These are phyloP conservation scores for Middelhovenomyces tepae DNA, from an alignment of 805 yeast species.

Conservation along the genomic window DNA sequence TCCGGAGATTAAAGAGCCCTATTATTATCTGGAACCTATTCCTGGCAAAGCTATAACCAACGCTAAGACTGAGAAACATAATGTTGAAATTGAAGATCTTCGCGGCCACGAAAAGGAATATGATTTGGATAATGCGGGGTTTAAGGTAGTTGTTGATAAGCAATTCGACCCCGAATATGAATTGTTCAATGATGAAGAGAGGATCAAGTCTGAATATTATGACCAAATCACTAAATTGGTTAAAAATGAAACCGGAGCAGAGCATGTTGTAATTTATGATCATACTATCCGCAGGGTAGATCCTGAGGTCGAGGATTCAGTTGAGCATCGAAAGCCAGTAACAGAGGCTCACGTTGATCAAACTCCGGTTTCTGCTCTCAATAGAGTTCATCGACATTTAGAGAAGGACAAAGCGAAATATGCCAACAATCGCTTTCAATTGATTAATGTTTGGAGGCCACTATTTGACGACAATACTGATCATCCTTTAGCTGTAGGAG, in stretches of 20 bases:
- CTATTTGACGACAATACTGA: conserved; percentile 14
- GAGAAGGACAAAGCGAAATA: conserved; percentile 16
- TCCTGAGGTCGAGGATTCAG: conserved; percentile 6
- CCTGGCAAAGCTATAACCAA: too few species aligned
- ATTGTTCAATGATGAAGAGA: conserved; percentile 13
- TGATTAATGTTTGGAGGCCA: conserved; percentile 22
- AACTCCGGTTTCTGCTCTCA: conserved; percentile 16
- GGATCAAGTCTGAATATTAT: conserved; percentile 15
- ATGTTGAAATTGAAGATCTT: background rate
- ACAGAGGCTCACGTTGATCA: conserved; percentile 18
- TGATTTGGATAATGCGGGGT: conserved; percentile 6
- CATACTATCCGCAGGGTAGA: conserved; percentile 15
- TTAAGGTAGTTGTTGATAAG: conserved; percentile 5
- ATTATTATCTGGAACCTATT: too few species aligned
- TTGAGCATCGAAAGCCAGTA: conserved; percentile 18
- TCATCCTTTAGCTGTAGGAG: conserved; percentile 19
- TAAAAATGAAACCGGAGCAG: conserved; percentile 17
- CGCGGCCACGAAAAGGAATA: too few species aligned
- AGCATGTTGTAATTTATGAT: conserved; percentile 16
- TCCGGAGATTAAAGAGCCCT: too few species aligned
- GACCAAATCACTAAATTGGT: conserved; percentile 15
- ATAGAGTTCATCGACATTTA: conserved; percentile 16
- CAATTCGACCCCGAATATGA: conserved; percentile 7
- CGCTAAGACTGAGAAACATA: conserved; percentile 1
- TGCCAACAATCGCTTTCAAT: conserved; percentile 15